Percentiles rank a stretch among this genome's conserved stretches.
Conservation (phyloP, 805 yeast genomes). For the Saturnispora diversa region DNA sequence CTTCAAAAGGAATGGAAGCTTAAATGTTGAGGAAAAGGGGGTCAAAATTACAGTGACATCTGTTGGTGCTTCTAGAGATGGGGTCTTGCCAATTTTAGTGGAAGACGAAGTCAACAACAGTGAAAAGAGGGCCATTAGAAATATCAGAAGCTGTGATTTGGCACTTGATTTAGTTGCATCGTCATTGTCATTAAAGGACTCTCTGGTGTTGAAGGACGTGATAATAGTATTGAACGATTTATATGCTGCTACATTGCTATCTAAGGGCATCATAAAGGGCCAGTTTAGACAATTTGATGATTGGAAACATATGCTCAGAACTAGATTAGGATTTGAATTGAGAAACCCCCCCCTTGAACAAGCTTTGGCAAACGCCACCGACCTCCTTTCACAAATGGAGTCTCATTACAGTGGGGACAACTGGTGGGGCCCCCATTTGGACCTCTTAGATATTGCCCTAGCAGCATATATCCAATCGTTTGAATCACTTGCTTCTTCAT, state of each 20-base stretch:
- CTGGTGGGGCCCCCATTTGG: slow-evolving; percentile 5
- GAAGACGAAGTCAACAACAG: slow-evolving; percentile 34
- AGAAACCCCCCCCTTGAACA: neutral
- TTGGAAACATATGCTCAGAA: slow-evolving; percentile 5
- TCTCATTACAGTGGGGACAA: neutral
- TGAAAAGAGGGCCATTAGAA: slow-evolving; percentile 1
- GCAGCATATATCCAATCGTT: slow-evolving; percentile 2
- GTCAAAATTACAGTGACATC: slow-evolving; percentile 36
- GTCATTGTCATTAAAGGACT: neutral
- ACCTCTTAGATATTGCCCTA: slow-evolving; percentile 4
- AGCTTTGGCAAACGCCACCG: neutral
- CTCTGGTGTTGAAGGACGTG: neutral
- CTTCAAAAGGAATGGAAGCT: neutral
- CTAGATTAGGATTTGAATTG: neutral
- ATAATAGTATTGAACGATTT: neutral
- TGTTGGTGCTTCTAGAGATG: slow-evolving; percentile 40
- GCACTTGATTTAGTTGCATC: slow-evolving; percentile 5
- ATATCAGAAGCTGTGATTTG: slow-evolving; percentile 4
- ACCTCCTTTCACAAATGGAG: neutral
- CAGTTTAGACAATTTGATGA: neutral
- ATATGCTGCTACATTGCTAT: neutral
- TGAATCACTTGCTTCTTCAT: neutral
- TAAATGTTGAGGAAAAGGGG: neutral
- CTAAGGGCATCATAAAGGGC: neutral
- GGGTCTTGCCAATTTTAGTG: slow-evolving; percentile 48